Percentiles rank a stretch among this genome's conserved stretches.
Conservation (phyloP, 805 yeast species). For the Vanderwaltozyma yarrowii region DNA sequence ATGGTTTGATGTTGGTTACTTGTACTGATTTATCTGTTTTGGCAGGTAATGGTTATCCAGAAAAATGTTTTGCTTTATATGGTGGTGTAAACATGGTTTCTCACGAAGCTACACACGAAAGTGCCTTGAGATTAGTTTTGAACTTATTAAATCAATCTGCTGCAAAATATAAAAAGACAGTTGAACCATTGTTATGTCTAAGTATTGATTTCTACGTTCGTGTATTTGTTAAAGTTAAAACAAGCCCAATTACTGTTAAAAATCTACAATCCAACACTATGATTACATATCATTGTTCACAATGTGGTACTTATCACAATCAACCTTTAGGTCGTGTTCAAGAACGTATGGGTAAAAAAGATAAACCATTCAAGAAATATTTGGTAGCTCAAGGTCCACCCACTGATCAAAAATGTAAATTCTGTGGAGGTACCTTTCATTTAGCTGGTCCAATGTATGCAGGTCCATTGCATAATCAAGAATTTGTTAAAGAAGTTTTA, state of each 20-base stretch:
- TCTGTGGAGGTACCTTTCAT: conserved; percentile 58
- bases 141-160: conserved; percentile 71
- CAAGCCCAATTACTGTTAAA: conserved; percentile 76
- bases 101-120: conserved; percentile 79
- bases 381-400: conserved; percentile 59
- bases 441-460: conserved; percentile 97
- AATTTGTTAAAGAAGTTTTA: conserved; percentile 56
- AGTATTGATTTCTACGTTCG: conserved; percentile 92
- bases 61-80: conserved; percentile 87
- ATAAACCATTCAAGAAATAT: conserved; percentile 36
- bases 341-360: conserved; percentile 32
- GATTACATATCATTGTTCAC: conserved; percentile 73
- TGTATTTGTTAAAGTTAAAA: conserved; percentile 65
- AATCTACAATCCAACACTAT: conserved; percentile 66
- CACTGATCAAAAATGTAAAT: conserved; percentile 50
- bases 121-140: conserved; percentile 78
- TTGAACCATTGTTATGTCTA: conserved; percentile 77
- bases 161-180: conserved; percentile 76
- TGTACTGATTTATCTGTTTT: conserved; percentile 94
- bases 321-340: conserved; percentile 67
- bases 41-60: conserved; percentile 95
- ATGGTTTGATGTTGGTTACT: conserved; percentile 79
- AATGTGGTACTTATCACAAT: conserved; percentile 63
- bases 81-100: conserved; percentile 86
- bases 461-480: conserved; percentile 60